Base-by-base conservation (phyloP, 1,284 basidiomycete genomes). In the Malassezia pachydermatis region DNA sequence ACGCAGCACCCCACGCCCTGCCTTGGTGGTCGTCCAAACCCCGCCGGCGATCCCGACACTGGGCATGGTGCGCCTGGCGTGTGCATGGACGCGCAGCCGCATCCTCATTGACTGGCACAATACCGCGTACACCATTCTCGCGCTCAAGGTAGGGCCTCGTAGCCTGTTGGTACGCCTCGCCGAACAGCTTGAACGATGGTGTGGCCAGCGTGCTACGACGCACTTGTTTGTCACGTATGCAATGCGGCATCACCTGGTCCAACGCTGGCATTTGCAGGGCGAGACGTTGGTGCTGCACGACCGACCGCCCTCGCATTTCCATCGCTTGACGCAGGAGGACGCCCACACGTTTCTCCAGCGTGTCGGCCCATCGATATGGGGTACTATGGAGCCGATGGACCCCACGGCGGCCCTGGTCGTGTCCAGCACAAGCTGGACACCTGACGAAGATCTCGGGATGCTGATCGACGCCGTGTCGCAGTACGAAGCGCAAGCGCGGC, bases 41-140 rank as follows among this genome's bases (percentile, higher is more conserved):
- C 94, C 94, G 11, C 94, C 94, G 2, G 88, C 86, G 45, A 88
- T 99, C 19, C 94, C 94, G 0, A 92, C 92, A 0, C 79, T 99
- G 11, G 80, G 82, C 2, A 75, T 98, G 8, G 86, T 88, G 2
- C 84, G 86, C 75, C 70, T 88, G 32, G 81, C 84, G 0, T 79
- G 79, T 19, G 24, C 54, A 6, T 65, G 87, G 4, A 78, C 81
- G 14, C 81, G 84, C 1, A 83, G 82, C 55, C 86, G 85, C 62
- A 77, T 98, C 52, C 84, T 98, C 48, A 92, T 98, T 54, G 94
- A 99, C 74, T 99, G 94, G 94, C 94, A 99, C 72, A 99, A 99
- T 71, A 80, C 92, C 8, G 90, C 89, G 6, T 92, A 88, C 70
- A 95, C 84, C 49, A 89, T 98, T 42, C 78, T 99, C 27, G 85